Conservation (phyloP, 441 rosid genomes). For the Gossypium lobatum region DNA sequence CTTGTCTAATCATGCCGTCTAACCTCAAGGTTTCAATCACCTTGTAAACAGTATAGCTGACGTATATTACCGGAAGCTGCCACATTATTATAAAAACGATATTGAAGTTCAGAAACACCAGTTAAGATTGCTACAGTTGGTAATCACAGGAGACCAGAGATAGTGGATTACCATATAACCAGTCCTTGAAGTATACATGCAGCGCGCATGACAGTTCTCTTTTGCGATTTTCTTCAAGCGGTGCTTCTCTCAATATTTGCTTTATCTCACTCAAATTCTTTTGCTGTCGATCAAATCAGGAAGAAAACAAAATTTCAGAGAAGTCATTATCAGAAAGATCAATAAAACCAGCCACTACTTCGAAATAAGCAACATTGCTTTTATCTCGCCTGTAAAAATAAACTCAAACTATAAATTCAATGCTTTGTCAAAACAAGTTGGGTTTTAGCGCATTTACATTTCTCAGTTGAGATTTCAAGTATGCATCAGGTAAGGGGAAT, state of each 20-base stretch:
- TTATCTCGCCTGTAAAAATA: conserved; percentile 8
- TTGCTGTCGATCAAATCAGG: conserved; percentile 33
- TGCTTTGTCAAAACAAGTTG: background rate
- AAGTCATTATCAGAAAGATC: background rate
- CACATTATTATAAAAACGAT: background rate
- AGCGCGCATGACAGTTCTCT: conserved; percentile 78
- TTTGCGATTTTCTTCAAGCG: conserved; percentile 80
- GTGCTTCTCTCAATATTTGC: conserved; percentile 62
- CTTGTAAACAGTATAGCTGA: conserved; percentile 95
- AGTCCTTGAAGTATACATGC: conserved; percentile 90
- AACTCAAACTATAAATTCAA: conserved; percentile 9
- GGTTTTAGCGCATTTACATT: conserved; percentile 41
- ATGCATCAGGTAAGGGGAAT: conserved; percentile 70
- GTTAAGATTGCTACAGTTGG: background rate
- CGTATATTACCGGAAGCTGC: conserved; percentile 94
- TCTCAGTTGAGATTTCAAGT: conserved; percentile 70
- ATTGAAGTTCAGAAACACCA: background rate
- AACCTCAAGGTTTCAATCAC: conserved; percentile 39
- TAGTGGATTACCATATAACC: conserved; percentile 77
- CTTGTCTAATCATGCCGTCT: background rate
- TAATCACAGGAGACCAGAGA: background rate
- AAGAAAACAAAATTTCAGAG: background rate
- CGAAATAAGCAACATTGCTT: conserved; percentile 5
- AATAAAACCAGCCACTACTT: conserved; percentile 8
- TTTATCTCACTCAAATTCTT: conserved; percentile 75